These are phyloP conservation scores for Colletotrichum chlorophyti DNA, from an alignment of 2,329 filamentous ascomycete species.

Conservation along the genomic window DNA sequence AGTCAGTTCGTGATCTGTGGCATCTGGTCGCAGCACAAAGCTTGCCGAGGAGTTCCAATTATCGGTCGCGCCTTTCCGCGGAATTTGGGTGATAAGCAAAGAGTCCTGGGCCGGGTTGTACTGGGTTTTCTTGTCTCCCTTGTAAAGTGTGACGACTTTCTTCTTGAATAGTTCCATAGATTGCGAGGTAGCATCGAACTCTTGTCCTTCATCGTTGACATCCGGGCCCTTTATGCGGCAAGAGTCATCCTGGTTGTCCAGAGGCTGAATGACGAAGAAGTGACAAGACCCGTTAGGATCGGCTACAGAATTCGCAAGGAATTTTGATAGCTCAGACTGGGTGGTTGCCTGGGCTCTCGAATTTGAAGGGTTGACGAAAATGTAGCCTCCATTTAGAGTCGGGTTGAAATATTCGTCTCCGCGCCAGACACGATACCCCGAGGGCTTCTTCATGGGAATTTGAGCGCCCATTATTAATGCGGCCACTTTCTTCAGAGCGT, in stretches of 20 bases:
- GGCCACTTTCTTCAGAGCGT: slow-evolving; percentile 1
- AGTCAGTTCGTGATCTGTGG: slow-evolving; percentile 34
- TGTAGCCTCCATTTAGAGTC: background rate
- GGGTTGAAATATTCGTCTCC: slow-evolving; percentile 26
- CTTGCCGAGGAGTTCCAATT: background rate
- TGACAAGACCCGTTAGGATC: slow-evolving; percentile 3
- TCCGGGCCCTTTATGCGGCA: background rate
- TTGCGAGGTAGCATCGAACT: background rate
- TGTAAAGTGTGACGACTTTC: slow-evolving; percentile 2
- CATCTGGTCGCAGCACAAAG: slow-evolving; percentile 32
- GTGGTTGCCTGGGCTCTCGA: background rate
- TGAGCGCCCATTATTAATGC: background rate
- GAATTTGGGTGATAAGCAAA: background rate
- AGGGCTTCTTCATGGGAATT: background rate
- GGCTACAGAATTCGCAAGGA: slow-evolving; percentile 6
- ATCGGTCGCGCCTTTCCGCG: background rate
- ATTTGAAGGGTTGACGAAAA: background rate
- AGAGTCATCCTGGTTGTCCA: background rate
- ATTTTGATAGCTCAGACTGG: slow-evolving; percentile 7
- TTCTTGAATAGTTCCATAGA: slow-evolving; percentile 5
- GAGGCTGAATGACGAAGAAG: slow-evolving; percentile 26
- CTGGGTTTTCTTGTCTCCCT: background rate
- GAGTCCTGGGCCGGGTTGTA: slow-evolving; percentile 9
- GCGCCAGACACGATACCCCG: slow-evolving; percentile 17
- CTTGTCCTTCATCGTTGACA: background rate